These are phyloP conservation scores for Collariella sp. DNA, from an alignment of 495 filamentous ascomycete genomes.

Conservation along the genomic window DNA sequence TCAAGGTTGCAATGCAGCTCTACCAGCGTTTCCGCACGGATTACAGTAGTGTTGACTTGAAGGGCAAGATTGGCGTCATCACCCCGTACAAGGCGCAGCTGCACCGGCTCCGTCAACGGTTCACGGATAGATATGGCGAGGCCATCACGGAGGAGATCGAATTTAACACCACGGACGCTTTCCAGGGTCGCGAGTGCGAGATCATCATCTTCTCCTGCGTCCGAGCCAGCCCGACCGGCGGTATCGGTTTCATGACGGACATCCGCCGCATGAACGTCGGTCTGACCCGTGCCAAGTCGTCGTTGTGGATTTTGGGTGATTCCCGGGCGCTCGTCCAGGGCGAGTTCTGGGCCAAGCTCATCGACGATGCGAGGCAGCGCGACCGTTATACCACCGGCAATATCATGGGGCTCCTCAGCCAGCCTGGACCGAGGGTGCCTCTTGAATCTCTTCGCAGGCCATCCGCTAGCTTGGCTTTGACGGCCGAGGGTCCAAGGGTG, in stretches of 20 bases:
- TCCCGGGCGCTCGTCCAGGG: conserved; percentile 76
- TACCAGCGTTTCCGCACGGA: conserved; percentile 70
- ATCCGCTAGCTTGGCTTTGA: neutral
- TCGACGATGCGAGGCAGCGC: conserved; percentile 66
- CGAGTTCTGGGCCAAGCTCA: conserved; percentile 78
- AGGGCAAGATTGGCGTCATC: conserved; percentile 87
- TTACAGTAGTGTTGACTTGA: conserved; percentile 58
- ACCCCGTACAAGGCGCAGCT: conserved; percentile 94
- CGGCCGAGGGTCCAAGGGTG: neutral
- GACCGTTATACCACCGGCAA: conserved; percentile 71
- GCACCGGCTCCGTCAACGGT: conserved; percentile 64
- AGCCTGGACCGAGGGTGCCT: conserved; percentile 20
- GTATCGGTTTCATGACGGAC: conserved; percentile 96
- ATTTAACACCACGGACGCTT: conserved; percentile 98
- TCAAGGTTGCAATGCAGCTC: conserved; percentile 74
- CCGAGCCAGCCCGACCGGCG: conserved; percentile 72
- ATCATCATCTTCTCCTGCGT: conserved; percentile 99
- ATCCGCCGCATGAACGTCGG: conserved; percentile 99
- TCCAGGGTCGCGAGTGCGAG: conserved; percentile 93
- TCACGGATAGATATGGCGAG: conserved; percentile 62
- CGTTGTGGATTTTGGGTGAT: conserved; percentile 90
- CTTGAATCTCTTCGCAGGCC: conserved; percentile 5
- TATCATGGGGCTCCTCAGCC: conserved; percentile 37
- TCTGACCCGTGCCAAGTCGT: conserved; percentile 89
- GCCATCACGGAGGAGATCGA: conserved; percentile 70